Conservation (phyloP, 2,329 filamentous ascomycete species). For the Rhynchosporium graminicola region DNA sequence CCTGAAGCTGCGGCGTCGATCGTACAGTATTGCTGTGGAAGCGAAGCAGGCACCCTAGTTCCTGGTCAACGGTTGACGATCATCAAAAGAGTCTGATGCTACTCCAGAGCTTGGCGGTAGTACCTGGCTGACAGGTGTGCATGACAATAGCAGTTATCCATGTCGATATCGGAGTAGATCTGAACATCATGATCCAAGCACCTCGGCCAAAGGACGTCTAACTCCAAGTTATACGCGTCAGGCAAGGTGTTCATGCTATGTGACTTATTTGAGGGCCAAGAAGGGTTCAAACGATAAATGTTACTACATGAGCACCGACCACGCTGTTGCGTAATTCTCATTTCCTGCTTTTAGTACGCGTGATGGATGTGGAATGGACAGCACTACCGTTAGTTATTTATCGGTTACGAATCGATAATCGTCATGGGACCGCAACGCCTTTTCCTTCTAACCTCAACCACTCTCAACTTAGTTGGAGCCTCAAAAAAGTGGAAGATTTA, state of each 20-base stretch:
- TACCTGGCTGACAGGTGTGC: slow-evolving; percentile 11
- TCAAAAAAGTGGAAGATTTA: neutral
- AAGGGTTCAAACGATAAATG: neutral
- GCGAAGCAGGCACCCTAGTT: slow-evolving; percentile 23
- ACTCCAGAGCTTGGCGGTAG: slow-evolving; percentile 14
- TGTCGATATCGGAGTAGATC: slow-evolving; percentile 26
- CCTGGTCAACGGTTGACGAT: slow-evolving; percentile 29
- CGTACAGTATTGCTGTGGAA: slow-evolving; percentile 24
- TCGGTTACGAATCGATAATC: slow-evolving; percentile 23
- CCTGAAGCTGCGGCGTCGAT: slow-evolving; percentile 28
- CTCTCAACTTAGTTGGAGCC: slow-evolving; percentile 8
- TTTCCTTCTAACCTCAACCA: slow-evolving; percentile 19
- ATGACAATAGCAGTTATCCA: slow-evolving; percentile 18
- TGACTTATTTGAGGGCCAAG: neutral
- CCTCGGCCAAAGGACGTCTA: slow-evolving; percentile 18
- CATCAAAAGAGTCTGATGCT: slow-evolving; percentile 19
- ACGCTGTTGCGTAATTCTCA: slow-evolving; percentile 8
- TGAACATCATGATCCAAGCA: slow-evolving; percentile 18
- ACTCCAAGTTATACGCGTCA: slow-evolving; percentile 24
- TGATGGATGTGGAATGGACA: neutral
- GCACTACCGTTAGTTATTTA: slow-evolving; percentile 4
- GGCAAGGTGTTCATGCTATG: slow-evolving; percentile 18
- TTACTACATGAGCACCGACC: neutral
- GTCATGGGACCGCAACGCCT: slow-evolving; percentile 13
- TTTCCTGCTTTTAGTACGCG: slow-evolving; percentile 3